Conservation (phyloP, 768 basidiomycete genomes). For the Hygrocybe coccinea region DNA sequence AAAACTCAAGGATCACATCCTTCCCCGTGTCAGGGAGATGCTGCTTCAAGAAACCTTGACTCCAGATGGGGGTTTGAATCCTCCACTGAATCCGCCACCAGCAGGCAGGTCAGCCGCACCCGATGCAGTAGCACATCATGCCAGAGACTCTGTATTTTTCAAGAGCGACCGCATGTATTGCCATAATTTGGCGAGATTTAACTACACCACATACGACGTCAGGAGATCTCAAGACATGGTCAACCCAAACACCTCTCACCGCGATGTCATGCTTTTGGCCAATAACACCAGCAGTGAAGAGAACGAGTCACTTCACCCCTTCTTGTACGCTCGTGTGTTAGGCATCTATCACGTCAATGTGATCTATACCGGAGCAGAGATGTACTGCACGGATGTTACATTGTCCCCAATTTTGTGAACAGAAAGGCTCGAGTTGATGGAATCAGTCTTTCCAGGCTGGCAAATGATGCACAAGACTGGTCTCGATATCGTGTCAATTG, state of each 20-base stretch:
- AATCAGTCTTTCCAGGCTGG: background rate
- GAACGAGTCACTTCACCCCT: conserved; percentile 3
- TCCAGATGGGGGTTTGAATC: too few species aligned
- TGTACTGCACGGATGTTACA: conserved; percentile 14
- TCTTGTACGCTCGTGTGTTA: conserved; percentile 11
- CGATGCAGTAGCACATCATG: too few species aligned
- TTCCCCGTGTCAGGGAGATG: conserved; percentile 12
- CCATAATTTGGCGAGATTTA: conserved; percentile 31
- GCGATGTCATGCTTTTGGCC: background rate
- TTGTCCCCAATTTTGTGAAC: conserved; percentile 13
- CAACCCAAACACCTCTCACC: conserved; percentile 20
- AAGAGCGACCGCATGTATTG: conserved; percentile 25
- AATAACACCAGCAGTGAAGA: background rate
- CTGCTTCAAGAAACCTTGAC: background rate
- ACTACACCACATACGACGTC: conserved; percentile 41
- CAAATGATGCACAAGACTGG: conserved; percentile 22
- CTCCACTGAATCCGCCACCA: conserved; percentile 3
- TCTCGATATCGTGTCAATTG: conserved; percentile 29
- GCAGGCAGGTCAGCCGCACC: conserved; percentile 11
- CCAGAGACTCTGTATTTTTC: conserved; percentile 9
- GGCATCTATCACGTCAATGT: conserved; percentile 7
- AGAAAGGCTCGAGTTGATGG: background rate
- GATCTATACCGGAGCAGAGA: conserved; percentile 4
- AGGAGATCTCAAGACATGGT: conserved; percentile 33
- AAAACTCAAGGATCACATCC: conserved; percentile 27